These are phyloP conservation scores for Bremia lactucae DNA, from an alignment of 352 stramenopile species.

Conservation along the genomic window DNA sequence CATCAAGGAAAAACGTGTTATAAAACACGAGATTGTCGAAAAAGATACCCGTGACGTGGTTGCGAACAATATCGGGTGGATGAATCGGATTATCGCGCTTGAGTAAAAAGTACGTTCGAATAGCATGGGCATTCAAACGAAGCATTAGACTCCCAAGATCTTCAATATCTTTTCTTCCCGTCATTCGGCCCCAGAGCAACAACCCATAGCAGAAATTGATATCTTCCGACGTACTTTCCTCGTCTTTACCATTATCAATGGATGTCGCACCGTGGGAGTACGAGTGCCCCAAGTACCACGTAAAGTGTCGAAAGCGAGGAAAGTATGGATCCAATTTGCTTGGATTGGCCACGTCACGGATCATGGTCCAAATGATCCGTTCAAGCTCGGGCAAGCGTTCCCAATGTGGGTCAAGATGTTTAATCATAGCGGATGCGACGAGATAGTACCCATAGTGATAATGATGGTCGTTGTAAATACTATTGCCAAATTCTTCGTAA, in stretches of 20 bases:
- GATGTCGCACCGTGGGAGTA: slow-evolving; percentile 57
- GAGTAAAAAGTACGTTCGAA: slow-evolving; percentile 68
- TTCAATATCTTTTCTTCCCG: slow-evolving; percentile 42
- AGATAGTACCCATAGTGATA: slow-evolving; percentile 79
- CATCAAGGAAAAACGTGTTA: slow-evolving; percentile 57
- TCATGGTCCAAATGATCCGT: slow-evolving; percentile 44
- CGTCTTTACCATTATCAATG: slow-evolving; percentile 55
- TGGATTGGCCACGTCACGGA: slow-evolving; percentile 65
- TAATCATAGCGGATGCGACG: slow-evolving; percentile 45
- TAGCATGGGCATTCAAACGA: slow-evolving; percentile 42
- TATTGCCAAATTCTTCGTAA: slow-evolving; percentile 65
- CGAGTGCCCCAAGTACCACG: slow-evolving; percentile 68
- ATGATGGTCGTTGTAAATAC: slow-evolving; percentile 78
- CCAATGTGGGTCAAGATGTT: slow-evolving; percentile 54
- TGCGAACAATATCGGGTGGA: slow-evolving; percentile 45
- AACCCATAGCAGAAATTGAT: slow-evolving; percentile 78
- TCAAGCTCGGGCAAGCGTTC: slow-evolving; percentile 42
- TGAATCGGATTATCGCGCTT: slow-evolving; percentile 47
- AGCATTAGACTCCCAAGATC: slow-evolving; percentile 69
- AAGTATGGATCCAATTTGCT: slow-evolving; percentile 41
- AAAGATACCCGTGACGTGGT: slow-evolving; percentile 70
- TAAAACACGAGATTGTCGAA: slow-evolving; percentile 72
- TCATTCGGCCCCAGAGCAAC: slow-evolving; percentile 59
- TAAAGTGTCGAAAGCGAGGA: slow-evolving; percentile 62
- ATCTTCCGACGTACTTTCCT: slow-evolving; percentile 68